A percentile compares a stretch with the other conserved stretches of the same genome.
phyloP scores from a whole-genome alignment of 2,329 filamentous ascomycete species.

The Aspergillus quadrilineatus region DNA sequence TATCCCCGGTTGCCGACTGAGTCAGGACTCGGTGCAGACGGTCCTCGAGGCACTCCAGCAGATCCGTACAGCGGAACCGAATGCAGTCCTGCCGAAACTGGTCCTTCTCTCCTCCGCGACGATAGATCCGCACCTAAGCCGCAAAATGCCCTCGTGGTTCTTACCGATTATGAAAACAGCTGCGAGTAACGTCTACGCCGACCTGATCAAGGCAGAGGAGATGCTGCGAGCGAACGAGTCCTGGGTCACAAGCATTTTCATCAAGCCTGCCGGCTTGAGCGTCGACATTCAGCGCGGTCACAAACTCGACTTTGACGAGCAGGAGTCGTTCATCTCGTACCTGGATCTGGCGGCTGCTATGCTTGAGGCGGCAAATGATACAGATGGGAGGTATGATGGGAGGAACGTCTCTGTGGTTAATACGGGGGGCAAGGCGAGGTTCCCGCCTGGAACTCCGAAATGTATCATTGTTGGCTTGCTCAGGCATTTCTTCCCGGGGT shows the following conservation, averaged over 20 bases:
- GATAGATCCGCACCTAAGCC: slow-evolving; percentile 40
- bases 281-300: slow-evolving; percentile 11
- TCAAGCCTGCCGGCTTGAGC: slow-evolving; percentile 10
- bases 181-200: slow-evolving; percentile 12
- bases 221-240: slow-evolving; percentile 2
- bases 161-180: slow-evolving; percentile 4
- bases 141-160: slow-evolving; percentile 8
- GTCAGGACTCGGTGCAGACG: slow-evolving; percentile 35
- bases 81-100: slow-evolving; percentile 37
- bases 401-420: slow-evolving; percentile 13
- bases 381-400: slow-evolving; percentile 4
- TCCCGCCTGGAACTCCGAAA: slow-evolving; percentile 7
- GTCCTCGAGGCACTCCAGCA: slow-evolving; percentile 41
- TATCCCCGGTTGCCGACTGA: slow-evolving; percentile 42
- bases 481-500: slow-evolving; percentile 11
- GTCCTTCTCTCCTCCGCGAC: slow-evolving; percentile 47
- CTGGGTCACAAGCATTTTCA: slow-evolving; percentile 12
- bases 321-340: slow-evolving; percentile 10
- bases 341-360: slow-evolving; percentile 14
- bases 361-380: slow-evolving; percentile 9
- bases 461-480: slow-evolving; percentile 10
- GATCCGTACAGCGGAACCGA: slow-evolving; percentile 16
- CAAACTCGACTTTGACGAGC: slow-evolving; percentile 1
- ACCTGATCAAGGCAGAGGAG: slow-evolving; percentile 1
- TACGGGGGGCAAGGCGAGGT: slow-evolving; percentile 5